Evolutionary conservation across 176 grass and related monocot species (phyloP), one percentile per base, ranked within the genome.

Genomic region (Pharus latifolius): DNA sequence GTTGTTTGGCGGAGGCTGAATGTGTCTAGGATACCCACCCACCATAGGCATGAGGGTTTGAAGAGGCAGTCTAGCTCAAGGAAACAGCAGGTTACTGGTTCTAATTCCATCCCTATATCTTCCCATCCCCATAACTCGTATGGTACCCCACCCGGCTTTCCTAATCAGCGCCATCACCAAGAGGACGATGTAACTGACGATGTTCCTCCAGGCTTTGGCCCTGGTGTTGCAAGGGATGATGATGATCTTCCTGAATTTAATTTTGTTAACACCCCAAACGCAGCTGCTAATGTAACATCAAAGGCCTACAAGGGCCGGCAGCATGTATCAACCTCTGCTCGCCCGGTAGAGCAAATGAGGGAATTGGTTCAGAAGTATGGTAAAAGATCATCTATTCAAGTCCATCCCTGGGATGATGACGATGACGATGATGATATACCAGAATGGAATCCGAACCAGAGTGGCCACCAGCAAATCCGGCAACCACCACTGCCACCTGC

Each of bases 371-470:
- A 86, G 56, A 86, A 81, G 77, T 86, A 86, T 76, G 83, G 83
- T 70, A 86, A 86, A 86, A 76, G 83, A 86, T 65, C 83, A 40
- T 81, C 77, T 51, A 49, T 71, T 76, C 56, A 71, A 32, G 43
- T 64, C 25, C 57, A 7, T 10, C 27, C 32, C 33, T 58, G 71
- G 71, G 72, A 70, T 34, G 71, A 81, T 7, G 77, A 86, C 4
- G 92, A 98, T 1, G 94, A 93, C 24, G 95, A 98, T 57, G 95
- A 98, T 57, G 95, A 94, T 60, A 94, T 99, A 50, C 95, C 95
- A 20, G 95, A 94, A 59, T 99, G 95, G 95, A 78, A 75, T 19
- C 95, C 95, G 4, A 79, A 62, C 64, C 77, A 88, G 62, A 64
- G 59, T 76, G 54, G 22, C 34, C 61, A 61, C 33, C 75, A 77